Percentiles rank a stretch among this genome's conserved stretches.
Conservation (phyloP, 164 flowering plant genomes). For the Piper betle region DNA sequence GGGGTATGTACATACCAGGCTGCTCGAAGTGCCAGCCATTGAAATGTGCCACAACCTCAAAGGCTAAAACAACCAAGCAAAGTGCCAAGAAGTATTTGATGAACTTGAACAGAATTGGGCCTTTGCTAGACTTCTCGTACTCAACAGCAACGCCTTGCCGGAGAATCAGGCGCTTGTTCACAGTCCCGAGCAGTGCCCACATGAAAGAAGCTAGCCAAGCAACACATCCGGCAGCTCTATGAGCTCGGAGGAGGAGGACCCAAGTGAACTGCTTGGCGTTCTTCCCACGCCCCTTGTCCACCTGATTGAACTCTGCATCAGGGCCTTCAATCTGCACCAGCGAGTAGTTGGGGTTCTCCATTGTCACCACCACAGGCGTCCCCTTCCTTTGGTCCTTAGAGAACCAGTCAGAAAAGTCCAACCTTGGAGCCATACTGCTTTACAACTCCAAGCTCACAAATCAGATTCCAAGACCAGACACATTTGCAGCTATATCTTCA, state of each 20-base stretch:
- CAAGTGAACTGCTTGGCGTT: slow-evolving; percentile 76
- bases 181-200: slow-evolving; percentile 55
- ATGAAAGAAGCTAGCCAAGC: slow-evolving; percentile 48
- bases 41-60: slow-evolving; percentile 51
- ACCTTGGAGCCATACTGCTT: slow-evolving; percentile 42
- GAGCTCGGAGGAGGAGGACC: slow-evolving; percentile 72
- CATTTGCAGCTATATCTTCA: background rate
- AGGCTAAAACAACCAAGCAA: slow-evolving; percentile 36
- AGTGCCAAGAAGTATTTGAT: slow-evolving; percentile 37
- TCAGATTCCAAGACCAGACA: background rate
- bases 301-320: slow-evolving; percentile 43
- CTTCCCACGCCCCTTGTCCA: slow-evolving; percentile 59
- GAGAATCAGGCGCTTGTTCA: slow-evolving; percentile 45
- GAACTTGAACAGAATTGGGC: slow-evolving; percentile 32
- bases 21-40: slow-evolving; percentile 66
- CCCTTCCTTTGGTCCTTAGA: slow-evolving; percentile 41
- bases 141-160: slow-evolving; percentile 42
- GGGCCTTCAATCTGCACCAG: slow-evolving; percentile 62
- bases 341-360: slow-evolving; percentile 78
- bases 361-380: slow-evolving; percentile 66
- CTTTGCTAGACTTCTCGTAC: slow-evolving; percentile 36
- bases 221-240: slow-evolving; percentile 59
- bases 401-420: slow-evolving; percentile 51
- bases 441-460: background rate
- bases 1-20: slow-evolving; percentile 42